Percentiles rank a stretch among this genome's conserved stretches.
Conservation (phyloP, 2,329 filamentous ascomycete genomes). For the Elsinoe batatas region DNA sequence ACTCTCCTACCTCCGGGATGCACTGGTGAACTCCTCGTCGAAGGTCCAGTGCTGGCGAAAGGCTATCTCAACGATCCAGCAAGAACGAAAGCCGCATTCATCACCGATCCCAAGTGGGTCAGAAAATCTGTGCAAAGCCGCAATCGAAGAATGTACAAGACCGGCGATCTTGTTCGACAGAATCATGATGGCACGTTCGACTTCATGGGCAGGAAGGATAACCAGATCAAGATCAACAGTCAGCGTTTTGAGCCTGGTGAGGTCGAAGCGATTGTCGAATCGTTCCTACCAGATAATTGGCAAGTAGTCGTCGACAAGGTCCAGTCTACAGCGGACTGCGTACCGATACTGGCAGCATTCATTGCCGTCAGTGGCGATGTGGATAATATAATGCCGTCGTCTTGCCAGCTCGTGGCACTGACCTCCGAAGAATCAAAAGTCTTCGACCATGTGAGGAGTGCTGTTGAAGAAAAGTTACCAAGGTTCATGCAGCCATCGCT, state of each 20-base stretch:
- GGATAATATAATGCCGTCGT: neutral
- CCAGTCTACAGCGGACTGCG: neutral
- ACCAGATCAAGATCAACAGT: slow-evolving; percentile 19
- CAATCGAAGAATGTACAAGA: neutral
- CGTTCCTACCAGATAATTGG: neutral
- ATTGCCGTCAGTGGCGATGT: neutral
- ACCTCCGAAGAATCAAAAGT: slow-evolving; percentile 19
- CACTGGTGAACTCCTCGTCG: slow-evolving; percentile 36
- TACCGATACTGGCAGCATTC: neutral
- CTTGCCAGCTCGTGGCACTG: neutral
- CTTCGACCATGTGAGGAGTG: slow-evolving; percentile 54
- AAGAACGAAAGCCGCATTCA: slow-evolving; percentile 24
- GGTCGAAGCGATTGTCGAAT: slow-evolving; percentile 14
- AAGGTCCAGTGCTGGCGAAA: slow-evolving; percentile 34
- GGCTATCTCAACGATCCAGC: slow-evolving; percentile 30
- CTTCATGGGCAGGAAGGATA: slow-evolving; percentile 49
- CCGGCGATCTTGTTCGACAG: slow-evolving; percentile 50
- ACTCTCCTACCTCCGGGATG: slow-evolving; percentile 33
- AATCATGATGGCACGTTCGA: slow-evolving; percentile 62
- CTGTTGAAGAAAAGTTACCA: slow-evolving; percentile 48
- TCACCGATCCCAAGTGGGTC: slow-evolving; percentile 12
- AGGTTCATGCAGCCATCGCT: slow-evolving; percentile 88
- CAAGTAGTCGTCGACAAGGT: neutral
- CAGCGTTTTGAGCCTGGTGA: slow-evolving; percentile 20
- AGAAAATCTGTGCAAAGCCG: too few relatives aligned